phyloP scores from a whole-genome alignment of 176 grass and related monocot species.

The Musa troglodytarum region DNA sequence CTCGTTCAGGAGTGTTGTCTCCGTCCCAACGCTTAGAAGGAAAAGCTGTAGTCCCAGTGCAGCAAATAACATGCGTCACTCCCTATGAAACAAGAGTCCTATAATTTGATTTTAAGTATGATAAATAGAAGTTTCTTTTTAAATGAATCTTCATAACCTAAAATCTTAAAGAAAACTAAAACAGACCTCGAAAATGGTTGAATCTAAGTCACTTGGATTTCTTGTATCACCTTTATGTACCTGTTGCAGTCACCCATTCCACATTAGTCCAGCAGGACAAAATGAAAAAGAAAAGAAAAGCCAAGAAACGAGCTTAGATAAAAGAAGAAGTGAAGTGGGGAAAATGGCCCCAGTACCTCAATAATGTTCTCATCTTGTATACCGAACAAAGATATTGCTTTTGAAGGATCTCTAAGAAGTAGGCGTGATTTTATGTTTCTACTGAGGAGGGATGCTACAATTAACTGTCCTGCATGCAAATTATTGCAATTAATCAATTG shows the following conservation, averaged over 20 bases:
- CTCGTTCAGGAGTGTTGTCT: constrained; percentile 86
- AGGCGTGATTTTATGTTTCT: constrained; percentile 79
- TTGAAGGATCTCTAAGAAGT: constrained; percentile 68
- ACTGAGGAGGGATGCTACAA: constrained; percentile 74
- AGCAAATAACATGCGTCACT: constrained; percentile 92
- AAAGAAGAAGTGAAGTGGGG: neutral
- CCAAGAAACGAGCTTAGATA: neutral
- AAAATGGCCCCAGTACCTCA: constrained; percentile 26
- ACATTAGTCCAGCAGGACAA: neutral
- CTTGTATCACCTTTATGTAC: constrained; percentile 61
- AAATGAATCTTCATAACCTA: constrained; percentile 12
- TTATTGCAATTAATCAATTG: constrained; percentile 5
- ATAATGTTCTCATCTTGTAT: constrained; percentile 52
- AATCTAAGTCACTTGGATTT: constrained; percentile 52
- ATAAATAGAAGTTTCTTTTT: constrained; percentile 13
- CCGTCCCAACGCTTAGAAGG: constrained; percentile 96
- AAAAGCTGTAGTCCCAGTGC: constrained; percentile 93
- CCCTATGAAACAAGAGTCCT: constrained; percentile 86
- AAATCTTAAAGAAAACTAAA: neutral
- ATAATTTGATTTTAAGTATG: constrained; percentile 61
- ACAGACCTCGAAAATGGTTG: constrained; percentile 75
- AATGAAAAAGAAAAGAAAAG: neutral
- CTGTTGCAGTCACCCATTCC: constrained; percentile 31
- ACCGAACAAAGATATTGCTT: constrained; percentile 67
- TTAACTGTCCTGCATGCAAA: constrained; percentile 61